Evolutionary conservation across 305 asterid species (phyloP).

Genomic region (Plantago coronopus): DNA sequence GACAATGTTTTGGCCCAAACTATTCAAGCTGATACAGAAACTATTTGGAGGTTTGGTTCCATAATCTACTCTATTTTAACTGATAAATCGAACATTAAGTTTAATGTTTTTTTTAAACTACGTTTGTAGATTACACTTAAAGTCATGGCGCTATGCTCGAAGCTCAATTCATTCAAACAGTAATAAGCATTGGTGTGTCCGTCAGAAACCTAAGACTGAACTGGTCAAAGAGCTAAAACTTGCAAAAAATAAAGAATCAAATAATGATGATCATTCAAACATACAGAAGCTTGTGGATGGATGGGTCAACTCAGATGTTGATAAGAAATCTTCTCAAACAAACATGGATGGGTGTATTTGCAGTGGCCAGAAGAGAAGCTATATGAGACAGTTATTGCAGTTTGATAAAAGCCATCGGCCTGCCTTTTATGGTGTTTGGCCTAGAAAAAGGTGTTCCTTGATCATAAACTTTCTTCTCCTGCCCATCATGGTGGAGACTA

Average conservation of each 20-base stretch:
- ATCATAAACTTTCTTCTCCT: slow-evolving; percentile 1
- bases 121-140: slow-evolving; percentile 62
- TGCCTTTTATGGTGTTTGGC: slow-evolving; percentile 90
- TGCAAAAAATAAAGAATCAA: slow-evolving; percentile 44
- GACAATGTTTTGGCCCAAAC: slow-evolving; percentile 52
- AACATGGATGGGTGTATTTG: slow-evolving; percentile 26
- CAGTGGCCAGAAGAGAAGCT: slow-evolving; percentile 28
- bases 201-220: slow-evolving; percentile 69
- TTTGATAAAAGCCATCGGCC: slow-evolving; percentile 90
- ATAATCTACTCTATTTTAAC: slow-evolving; percentile 18
- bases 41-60: slow-evolving; percentile 59
- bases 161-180: slow-evolving; percentile 35
- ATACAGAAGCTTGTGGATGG: slow-evolving; percentile 50
- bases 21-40: slow-evolving; percentile 36
- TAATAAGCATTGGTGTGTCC: slow-evolving; percentile 70
- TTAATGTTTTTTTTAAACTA: slow-evolving; percentile 17
- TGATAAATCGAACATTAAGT: neutral
- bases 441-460: slow-evolving; percentile 54
- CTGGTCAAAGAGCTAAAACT: slow-evolving; percentile 87
- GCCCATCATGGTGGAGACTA: slow-evolving; percentile 10
- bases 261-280: slow-evolving; percentile 47
- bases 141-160: slow-evolving; percentile 56
- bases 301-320: slow-evolving; percentile 41
- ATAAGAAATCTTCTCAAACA: slow-evolving; percentile 29
- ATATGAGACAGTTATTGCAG: slow-evolving; percentile 68